Base-by-base conservation (phyloP, 495 filamentous ascomycete species). In the Tirmania nivea region DNA sequence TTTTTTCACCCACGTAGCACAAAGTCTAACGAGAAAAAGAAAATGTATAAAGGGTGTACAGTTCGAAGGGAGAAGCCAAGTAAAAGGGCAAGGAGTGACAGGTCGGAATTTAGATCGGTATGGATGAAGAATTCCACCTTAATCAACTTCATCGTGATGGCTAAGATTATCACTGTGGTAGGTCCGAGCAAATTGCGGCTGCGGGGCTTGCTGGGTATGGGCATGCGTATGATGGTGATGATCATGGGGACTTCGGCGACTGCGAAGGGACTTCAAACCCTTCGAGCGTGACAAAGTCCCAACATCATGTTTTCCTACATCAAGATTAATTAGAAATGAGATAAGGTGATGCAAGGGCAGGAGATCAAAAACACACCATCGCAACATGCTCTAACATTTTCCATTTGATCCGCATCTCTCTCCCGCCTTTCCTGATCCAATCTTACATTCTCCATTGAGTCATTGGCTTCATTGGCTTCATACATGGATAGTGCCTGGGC, bases 361-460 rank as follows among this genome's bases (percentile, higher is more conserved):
- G 25, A 31, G 25, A 31, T 31, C 25, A 49, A 31, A 52, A 58
- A 70, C 79, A 73, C 70, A 89, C 86, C 90, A 77, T 95, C 90
- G 67, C 90, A 97, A 69, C 90, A 97, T 52, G 87, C 88, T 64
- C 90, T 74, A 50, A 97, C 90, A 63, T 97, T 94, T 69, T 94
- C 92, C 58, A 97, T 72, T 54, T 79, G 71, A 61, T 86, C 84
- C 14, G 76, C 69, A 55, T 83, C 80, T 50, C 73, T 69, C 58
- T 93, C 84, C 58, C 87, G 80, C 54, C 71, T 68, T 62, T 86
- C 82, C 58, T 86, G 81, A 51, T 81, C 78, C 53, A 78, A 73
- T 54, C 83, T 72, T 35, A 94, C 60, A 62, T 94, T 85, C 58
- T 93, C 87, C 8, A 78, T 78, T 56, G 81, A 86, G 60, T 88